phyloP scores from a whole-genome alignment of 768 basidiomycete genomes.

The Roridomyces roridus region DNA sequence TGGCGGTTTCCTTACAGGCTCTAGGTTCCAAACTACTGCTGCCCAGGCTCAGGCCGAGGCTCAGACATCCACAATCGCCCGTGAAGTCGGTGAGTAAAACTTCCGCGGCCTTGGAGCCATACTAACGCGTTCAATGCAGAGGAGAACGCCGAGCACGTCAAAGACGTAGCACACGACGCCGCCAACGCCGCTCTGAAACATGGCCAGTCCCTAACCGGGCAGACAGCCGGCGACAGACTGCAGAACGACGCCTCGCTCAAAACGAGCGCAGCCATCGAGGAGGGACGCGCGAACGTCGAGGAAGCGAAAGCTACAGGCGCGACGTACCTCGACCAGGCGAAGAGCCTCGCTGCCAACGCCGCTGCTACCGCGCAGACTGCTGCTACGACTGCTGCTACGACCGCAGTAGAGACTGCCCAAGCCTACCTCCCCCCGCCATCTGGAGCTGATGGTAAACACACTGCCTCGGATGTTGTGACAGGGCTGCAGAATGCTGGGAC shows the following conservation, averaged over 20 bases:
- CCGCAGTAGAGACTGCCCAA: slow-evolving; percentile 36
- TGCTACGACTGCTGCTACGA: slow-evolving; percentile 47
- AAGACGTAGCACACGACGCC: too few species aligned
- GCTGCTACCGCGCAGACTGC: slow-evolving; percentile 59
- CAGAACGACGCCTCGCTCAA: slow-evolving; percentile 41
- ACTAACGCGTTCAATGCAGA: slow-evolving; percentile 40
- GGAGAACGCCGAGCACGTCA: slow-evolving; percentile 54
- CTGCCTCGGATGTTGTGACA: slow-evolving; percentile 31
- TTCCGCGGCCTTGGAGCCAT: background rate
- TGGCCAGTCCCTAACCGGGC: slow-evolving; percentile 28
- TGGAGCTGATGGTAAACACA: slow-evolving; percentile 12
- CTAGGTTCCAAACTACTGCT: slow-evolving; percentile 58
- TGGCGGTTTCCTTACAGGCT: background rate
- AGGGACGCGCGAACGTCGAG: slow-evolving; percentile 60
- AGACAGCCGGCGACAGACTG: slow-evolving; percentile 43
- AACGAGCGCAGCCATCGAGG: slow-evolving; percentile 58
- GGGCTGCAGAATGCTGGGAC: slow-evolving; percentile 41
- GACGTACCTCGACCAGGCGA: too few species aligned
- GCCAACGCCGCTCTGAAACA: too few species aligned
- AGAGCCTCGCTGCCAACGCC: too few species aligned
- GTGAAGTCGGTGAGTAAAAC: slow-evolving; percentile 40
- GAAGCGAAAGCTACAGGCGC: too few species aligned
- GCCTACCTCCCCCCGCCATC: slow-evolving; percentile 27
- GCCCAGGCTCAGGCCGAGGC: slow-evolving; percentile 57
- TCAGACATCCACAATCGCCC: slow-evolving; percentile 44